phyloP scores from a whole-genome alignment of 208 protist genomes.

The Phytomonas sp. region DNA sequence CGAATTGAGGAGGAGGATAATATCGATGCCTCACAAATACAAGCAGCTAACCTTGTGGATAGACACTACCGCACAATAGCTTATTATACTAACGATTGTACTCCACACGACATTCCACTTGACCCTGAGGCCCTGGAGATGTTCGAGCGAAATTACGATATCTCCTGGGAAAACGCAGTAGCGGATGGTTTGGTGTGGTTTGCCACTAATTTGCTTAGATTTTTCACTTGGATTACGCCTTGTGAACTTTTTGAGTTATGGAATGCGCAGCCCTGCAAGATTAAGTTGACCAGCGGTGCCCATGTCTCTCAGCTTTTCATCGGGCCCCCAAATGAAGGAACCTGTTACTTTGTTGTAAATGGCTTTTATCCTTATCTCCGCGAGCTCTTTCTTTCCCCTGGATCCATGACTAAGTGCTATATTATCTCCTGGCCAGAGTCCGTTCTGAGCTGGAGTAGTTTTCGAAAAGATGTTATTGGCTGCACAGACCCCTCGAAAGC shows the following conservation, averaged over 20 bases:
- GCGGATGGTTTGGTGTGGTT: conserved; percentile 55
- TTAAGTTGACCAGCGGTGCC: conserved; percentile 41
- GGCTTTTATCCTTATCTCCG: conserved; percentile 67
- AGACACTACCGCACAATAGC: conserved; percentile 65
- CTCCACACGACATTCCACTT: conserved; percentile 18
- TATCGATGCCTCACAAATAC: conserved; percentile 31
- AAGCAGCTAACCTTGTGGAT: conserved; percentile 43
- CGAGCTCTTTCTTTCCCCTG: conserved; percentile 25
- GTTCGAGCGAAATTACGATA: conserved; percentile 42
- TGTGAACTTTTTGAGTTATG: conserved; percentile 31
- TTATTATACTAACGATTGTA: conserved; percentile 39
- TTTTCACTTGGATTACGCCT: conserved; percentile 29
- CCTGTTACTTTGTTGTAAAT: conserved; percentile 58
- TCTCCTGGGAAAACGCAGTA: conserved; percentile 45
- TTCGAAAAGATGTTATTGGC: conserved; percentile 20
- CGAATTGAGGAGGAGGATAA: conserved; percentile 28
- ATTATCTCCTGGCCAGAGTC: conserved; percentile 53
- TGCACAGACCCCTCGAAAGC: conserved; percentile 37
- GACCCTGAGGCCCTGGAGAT: conserved; percentile 8
- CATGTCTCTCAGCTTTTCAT: conserved; percentile 22
- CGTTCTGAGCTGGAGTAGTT: conserved; percentile 22
- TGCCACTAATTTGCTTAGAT: conserved; percentile 39
- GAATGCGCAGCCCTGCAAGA: conserved; percentile 17
- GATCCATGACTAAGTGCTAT: conserved; percentile 45
- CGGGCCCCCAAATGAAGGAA: neutral